Conservation (phyloP, 257 asterid genomes). For the Solanum rostratum region DNA sequence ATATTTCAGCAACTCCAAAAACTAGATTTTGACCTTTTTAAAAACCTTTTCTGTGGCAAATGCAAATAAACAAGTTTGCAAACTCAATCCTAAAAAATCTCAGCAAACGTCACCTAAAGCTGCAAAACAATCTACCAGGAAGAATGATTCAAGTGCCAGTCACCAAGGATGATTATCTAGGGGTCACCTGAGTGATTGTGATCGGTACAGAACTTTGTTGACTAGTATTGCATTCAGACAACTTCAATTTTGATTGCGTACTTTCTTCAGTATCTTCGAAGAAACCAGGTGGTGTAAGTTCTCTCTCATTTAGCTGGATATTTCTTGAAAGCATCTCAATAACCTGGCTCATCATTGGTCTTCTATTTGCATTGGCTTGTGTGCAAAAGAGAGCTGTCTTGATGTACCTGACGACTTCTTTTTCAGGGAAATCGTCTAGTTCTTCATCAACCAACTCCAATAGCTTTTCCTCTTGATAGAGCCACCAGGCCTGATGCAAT, state of each 20-base stretch:
- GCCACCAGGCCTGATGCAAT: conserved; percentile 62
- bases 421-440: conserved; percentile 44
- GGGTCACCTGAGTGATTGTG: conserved; percentile 48
- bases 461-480: conserved; percentile 45
- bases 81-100: not conserved
- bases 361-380: conserved; percentile 70
- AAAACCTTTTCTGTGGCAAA: not conserved
- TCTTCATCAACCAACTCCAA: conserved; percentile 70
- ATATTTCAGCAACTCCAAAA: not conserved
- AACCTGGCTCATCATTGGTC: conserved; percentile 91
- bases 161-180: conserved; percentile 37
- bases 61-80: not conserved
- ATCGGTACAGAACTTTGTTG: conserved; percentile 40
- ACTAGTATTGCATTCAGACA: conserved; percentile 43
- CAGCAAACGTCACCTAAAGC: not conserved
- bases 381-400: conserved; percentile 87
- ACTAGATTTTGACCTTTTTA: not conserved
- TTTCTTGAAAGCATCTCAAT: conserved; percentile 63
- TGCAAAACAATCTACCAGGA: not conserved
- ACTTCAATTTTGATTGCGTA: conserved; percentile 26
- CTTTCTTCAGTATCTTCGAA: conserved; percentile 38
- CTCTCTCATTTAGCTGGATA: conserved; percentile 55
- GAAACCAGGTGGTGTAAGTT: conserved; percentile 79
- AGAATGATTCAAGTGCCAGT: not conserved
- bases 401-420: conserved; percentile 51